phyloP scores from a whole-genome alignment of 2,329 filamentous ascomycete genomes.

The Ophiostoma piceae region DNA sequence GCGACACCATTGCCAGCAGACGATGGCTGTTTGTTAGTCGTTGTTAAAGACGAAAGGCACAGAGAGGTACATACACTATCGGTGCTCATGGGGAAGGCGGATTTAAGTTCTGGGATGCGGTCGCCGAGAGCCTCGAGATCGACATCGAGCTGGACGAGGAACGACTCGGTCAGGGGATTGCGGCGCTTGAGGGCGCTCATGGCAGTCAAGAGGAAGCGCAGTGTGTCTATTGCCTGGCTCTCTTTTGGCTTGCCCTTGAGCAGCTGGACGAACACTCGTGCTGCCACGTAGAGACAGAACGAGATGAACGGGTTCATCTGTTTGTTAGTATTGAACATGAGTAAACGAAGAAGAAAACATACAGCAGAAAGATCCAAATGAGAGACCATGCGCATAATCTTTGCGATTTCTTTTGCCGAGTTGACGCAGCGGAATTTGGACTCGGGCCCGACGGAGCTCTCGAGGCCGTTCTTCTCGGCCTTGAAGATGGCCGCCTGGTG shows the following conservation, averaged over 20 bases:
- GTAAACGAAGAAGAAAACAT: constrained; percentile 46
- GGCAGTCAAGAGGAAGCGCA: constrained; percentile 85
- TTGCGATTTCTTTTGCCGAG: constrained; percentile 87
- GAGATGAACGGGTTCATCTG: constrained; percentile 95
- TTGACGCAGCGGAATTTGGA: constrained; percentile 92
- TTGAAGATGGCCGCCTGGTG: constrained; percentile 98
- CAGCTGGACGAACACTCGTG: constrained; percentile 91
- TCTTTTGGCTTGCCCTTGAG: constrained; percentile 91
- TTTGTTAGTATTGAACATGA: neutral
- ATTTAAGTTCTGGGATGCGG: constrained; percentile 53
- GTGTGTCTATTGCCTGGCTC: constrained; percentile 66
- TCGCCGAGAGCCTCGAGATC: constrained; percentile 73
- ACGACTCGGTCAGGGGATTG: constrained; percentile 90
- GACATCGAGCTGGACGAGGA: constrained; percentile 86
- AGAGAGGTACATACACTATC: constrained; percentile 44
- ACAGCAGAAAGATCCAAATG: constrained; percentile 69
- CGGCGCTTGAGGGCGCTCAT: constrained; percentile 85
- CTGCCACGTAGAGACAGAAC: constrained; percentile 93
- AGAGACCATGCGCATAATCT: constrained; percentile 90
- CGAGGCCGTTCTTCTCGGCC: constrained; percentile 79
- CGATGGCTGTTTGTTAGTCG: constrained; percentile 24
- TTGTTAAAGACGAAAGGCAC: too few relatives aligned
- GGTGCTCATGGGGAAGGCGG: constrained; percentile 49
- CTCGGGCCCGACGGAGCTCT: constrained; percentile 71
- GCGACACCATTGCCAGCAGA: neutral